Evolutionary conservation across 805 yeast species (phyloP).

Genomic region (Candida vaughaniae): DNA sequence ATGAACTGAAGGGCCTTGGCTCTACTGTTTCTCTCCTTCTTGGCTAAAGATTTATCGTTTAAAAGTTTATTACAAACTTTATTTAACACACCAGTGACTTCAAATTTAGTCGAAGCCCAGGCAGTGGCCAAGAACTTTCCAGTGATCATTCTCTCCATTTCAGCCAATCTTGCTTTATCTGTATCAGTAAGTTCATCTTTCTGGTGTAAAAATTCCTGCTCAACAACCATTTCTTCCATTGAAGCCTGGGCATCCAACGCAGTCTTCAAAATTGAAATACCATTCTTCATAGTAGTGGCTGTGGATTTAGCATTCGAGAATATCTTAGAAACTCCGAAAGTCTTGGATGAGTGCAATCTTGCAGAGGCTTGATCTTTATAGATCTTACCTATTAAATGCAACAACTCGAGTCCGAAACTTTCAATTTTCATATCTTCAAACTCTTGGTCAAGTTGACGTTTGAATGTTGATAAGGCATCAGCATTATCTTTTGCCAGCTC

Average conservation of each 20-base stretch:
- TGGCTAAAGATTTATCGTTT: constrained; percentile 58
- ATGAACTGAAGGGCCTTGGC: constrained; percentile 77
- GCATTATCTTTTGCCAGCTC: constrained; percentile 60
- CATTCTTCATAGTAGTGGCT: constrained; percentile 78
- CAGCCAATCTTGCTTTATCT: constrained; percentile 47
- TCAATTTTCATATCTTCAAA: constrained; percentile 86
- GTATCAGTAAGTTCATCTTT: constrained; percentile 33
- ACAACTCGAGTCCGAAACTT: constrained; percentile 88
- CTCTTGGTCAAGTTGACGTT: constrained; percentile 54
- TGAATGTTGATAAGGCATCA: constrained; percentile 59
- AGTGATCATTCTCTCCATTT: constrained; percentile 75
- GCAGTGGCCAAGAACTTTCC: constrained; percentile 93
- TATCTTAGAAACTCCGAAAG: constrained; percentile 84
- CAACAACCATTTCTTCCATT: constrained; percentile 63
- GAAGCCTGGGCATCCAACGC: constrained; percentile 87
- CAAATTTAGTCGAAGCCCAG: constrained; percentile 92
- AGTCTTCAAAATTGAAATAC: constrained; percentile 75
- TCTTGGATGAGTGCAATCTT: constrained; percentile 69
- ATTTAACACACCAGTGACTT: constrained; percentile 83
- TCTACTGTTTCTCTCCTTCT: constrained; percentile 62
- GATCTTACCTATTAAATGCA: constrained; percentile 78
- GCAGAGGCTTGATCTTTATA: constrained; percentile 76
- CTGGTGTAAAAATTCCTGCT: constrained; percentile 52
- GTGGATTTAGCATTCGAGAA: constrained; percentile 80
- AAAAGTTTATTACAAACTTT: constrained; percentile 53